Base-by-base conservation (phyloP, 208 protist genomes). In the Crithidia fasciculata region DNA sequence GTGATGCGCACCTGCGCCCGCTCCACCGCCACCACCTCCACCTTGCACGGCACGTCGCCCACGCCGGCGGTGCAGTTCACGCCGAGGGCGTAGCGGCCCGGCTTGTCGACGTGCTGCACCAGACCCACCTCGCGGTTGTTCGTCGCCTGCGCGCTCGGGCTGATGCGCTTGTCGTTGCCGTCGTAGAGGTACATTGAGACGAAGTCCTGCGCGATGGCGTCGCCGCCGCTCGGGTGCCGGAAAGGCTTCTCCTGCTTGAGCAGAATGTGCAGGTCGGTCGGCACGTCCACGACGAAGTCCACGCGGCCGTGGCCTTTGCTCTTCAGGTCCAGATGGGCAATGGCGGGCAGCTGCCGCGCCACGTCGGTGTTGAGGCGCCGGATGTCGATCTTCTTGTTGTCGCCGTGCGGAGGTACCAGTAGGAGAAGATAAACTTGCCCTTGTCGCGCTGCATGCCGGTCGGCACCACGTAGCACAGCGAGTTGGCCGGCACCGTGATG, bases 351-450 rank as follows among this genome's bases (percentile, higher is more conserved):
- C 5, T 89, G 79, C 49, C 81, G 81, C 8, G 88, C 91, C 53
- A 95, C 87, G 6, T 83, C 50, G 0, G 83, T 58, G 18, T 84
- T 84, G 55, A 90, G 69, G 41, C 85, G 85, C 43, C 69, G 59
- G 15, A 90, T 64, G 15, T 75, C 76, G 44, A 95, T 19, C 36
- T 78, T 70, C n/a, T 79, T 43, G 6, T 73, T 74, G 56, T 93
- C 85, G 19, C 65, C 72, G 12, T 59, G 49, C 73, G 84, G 39
- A 84, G 58, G 52, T 86, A 89, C 85, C 85, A 92, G 70, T 89
- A 94, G 19, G 88, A 94, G 19, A 95, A 75, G n/a, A 95, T 82
- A 72, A 95, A 95, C 76, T 91, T 95, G 57, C 87, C 77, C 69
- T 86, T 83, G 16, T 90, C 87, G 45, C 77, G 89, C 44, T 81